phyloP scores from a whole-genome alignment of 2,329 filamentous ascomycete genomes.

The Ceratocystis lukuohia region DNA sequence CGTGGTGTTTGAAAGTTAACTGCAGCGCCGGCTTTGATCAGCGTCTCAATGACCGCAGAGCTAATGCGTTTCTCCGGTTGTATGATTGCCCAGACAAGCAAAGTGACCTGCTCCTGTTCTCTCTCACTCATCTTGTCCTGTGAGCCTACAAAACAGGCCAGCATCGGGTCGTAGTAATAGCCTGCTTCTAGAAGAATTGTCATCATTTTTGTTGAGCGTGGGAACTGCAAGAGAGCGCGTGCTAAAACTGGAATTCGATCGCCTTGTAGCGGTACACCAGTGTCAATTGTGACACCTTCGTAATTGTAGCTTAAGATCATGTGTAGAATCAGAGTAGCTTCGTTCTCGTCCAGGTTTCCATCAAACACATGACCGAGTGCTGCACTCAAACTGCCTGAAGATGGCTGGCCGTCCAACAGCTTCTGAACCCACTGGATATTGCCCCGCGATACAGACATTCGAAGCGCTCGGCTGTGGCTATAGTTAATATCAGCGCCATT shows the following conservation, averaged over 20 bases:
- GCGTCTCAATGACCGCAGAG: slow-evolving; percentile 41
- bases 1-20: slow-evolving; percentile 36
- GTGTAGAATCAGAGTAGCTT: slow-evolving; percentile 18
- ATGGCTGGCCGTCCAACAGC: neutral
- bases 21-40: slow-evolving; percentile 43
- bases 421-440: neutral
- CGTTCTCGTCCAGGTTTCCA: neutral
- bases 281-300: slow-evolving; percentile 35
- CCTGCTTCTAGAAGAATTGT: slow-evolving; percentile 42
- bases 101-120: slow-evolving; percentile 42
- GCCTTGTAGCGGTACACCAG: slow-evolving; percentile 33
- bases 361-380: slow-evolving; percentile 11
- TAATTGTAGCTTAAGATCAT: slow-evolving; percentile 30
- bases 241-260: slow-evolving; percentile 33
- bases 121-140: slow-evolving; percentile 32
- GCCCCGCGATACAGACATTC: slow-evolving; percentile 8
- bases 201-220: slow-evolving; percentile 40
- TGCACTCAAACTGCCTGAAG: neutral
- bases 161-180: slow-evolving; percentile 43
- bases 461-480: slow-evolving; percentile 27
- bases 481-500: slow-evolving; percentile 36
- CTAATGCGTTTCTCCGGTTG: slow-evolving; percentile 52
- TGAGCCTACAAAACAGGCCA: slow-evolving; percentile 21
- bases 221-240: slow-evolving; percentile 41
- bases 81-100: slow-evolving; percentile 47